Evolutionary conservation across 148 eudicot genomes (phyloP).

Genomic region (Selenicereus undatus): DNA sequence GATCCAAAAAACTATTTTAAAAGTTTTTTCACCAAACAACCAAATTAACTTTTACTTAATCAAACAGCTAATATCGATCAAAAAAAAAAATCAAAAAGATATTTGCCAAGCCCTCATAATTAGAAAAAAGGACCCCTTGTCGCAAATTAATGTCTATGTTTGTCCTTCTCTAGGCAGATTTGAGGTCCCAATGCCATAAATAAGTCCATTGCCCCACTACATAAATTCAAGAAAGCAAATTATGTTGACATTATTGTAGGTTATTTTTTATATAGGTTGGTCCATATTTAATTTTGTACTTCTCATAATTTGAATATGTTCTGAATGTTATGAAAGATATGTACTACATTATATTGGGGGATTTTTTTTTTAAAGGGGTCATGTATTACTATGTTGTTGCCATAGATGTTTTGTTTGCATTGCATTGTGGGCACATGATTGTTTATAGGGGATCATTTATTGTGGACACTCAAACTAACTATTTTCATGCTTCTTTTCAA

Average conservation of each 20-base stretch:
- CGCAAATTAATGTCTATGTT: neutral
- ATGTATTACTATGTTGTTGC: neutral
- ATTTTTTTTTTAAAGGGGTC: too few relatives aligned
- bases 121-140: neutral
- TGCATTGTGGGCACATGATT: neutral
- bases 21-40: too few relatives aligned
- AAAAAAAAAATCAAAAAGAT: too few relatives aligned
- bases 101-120: too few relatives aligned
- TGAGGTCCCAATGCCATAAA: conserved; percentile 8
- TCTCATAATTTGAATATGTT: neutral
- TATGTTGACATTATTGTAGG: neutral
- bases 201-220: neutral
- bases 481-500: conserved; percentile 1
- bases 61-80: too few relatives aligned
- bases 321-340: neutral
- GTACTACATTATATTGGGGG: too few relatives aligned
- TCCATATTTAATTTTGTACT: conserved; percentile 6
- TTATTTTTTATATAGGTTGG: conserved; percentile 13
- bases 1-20: too few relatives aligned
- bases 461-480: neutral
- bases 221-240: neutral
- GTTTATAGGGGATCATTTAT: conserved; percentile 6
- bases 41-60: too few relatives aligned
- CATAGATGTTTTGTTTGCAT: conserved; percentile 4
- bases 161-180: conserved; percentile 12